Base-by-base conservation (phyloP, 139 green algal species). In the Marvania coccoides region DNA sequence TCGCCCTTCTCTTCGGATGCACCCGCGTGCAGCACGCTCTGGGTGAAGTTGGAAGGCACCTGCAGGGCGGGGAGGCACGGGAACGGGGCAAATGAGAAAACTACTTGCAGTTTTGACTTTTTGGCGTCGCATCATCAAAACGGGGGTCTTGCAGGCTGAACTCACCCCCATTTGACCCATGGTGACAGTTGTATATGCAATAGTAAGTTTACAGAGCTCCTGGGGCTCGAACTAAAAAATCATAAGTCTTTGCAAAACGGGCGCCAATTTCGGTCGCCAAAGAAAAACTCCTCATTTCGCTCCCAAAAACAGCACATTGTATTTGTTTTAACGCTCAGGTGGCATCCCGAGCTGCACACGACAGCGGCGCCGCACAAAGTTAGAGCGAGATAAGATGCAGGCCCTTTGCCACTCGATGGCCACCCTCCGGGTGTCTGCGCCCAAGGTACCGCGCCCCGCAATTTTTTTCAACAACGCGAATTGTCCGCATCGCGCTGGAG, bases 1-100 rank as follows among this genome's bases (percentile, higher is more conserved):
- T 98, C 93, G 24, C 93, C 93, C 38, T 94, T 93, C 56, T 97
- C 91, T 63, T 99, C 94, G 4, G 70, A 76, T 0, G 93, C 87
- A 3, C 89, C 89, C 51, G 91, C 75, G 29, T 71, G 42, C 9
- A 92, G 72, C 19, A 92, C 68, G 35, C 61, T 65, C 30, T 73
- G 59, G 4, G 73, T 74, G 2, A 81, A 76, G n/a, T 75, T 76
- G 15, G 51, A 64, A 3, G 74, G 69, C 34, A 78, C 66, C 65
- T 79, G 61, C 34, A 63, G n/a, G n/a, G n/a, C n/a, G n/a, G n/a
- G n/a, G n/a, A n/a, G n/a, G n/a, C n/a, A n/a, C n/a, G n/a, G n/a
- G n/a, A n/a, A n/a, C n/a, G n/a, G n/a, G n/a, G n/a, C n/a, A n/a
- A n/a, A n/a, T n/a, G n/a, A n/a, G n/a, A n/a, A n/a, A n/a, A n/a